Conservation (phyloP, 768 basidiomycete genomes). For the Boletus subparvulus region DNA sequence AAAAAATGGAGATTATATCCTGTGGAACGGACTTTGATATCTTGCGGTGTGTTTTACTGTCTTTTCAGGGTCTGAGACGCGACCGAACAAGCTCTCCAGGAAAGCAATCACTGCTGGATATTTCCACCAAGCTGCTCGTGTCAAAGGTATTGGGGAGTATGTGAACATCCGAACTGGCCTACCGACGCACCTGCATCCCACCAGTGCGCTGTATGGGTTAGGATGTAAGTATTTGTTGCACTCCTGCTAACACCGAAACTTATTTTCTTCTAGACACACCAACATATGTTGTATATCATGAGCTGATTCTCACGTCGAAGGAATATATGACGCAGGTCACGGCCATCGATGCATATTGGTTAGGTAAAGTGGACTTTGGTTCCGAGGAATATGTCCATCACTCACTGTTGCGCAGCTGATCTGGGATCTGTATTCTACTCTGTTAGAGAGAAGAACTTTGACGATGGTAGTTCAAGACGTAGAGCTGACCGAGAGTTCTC, state of each 20-base stretch:
- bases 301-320: conserved; percentile 91
- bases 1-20: conserved; percentile 92
- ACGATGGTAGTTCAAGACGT: conserved; percentile 75
- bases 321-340: conserved; percentile 99
- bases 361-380: conserved; percentile 53
- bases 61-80: neutral
- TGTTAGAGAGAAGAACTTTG: conserved; percentile 97
- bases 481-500: conserved; percentile 89
- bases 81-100: conserved; percentile 38
- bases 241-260: neutral
- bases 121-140: conserved; percentile 97
- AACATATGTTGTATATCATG: conserved; percentile 96
- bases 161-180: conserved; percentile 94
- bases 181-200: conserved; percentile 95
- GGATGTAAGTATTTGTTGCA: conserved; percentile 64
- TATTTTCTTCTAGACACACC: conserved; percentile 68
- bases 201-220: conserved; percentile 92
- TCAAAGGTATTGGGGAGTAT: conserved; percentile 99
- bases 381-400: neutral
- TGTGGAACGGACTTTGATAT: conserved; percentile 95
- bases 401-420: conserved; percentile 57
- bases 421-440: conserved; percentile 97
- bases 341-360: conserved; percentile 95
- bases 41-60: conserved; percentile 50
- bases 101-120: conserved; percentile 98